Conservation (phyloP, 2,329 filamentous ascomycete genomes). For the Lizonia empirigonia region DNA sequence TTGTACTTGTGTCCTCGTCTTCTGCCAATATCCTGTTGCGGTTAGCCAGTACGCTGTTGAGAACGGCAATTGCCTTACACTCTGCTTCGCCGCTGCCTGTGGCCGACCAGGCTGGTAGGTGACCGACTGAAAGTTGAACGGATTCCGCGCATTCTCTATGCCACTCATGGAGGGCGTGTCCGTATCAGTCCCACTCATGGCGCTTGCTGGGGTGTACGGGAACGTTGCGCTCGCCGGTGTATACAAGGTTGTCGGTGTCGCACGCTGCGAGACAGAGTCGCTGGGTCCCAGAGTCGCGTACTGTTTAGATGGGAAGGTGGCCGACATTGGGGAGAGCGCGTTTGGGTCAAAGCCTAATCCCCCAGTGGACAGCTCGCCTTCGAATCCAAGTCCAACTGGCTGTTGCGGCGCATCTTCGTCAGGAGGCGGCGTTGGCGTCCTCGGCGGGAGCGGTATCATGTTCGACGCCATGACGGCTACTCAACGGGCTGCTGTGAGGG, state of each 20-base stretch:
- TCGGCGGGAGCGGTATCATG: conserved; percentile 63
- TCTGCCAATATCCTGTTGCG: conserved; percentile 78
- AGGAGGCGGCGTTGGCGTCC: conserved; percentile 68
- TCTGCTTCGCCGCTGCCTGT: conserved; percentile 76
- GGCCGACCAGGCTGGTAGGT: conserved; percentile 61
- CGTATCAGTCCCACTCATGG: conserved; percentile 36
- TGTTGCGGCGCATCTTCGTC: conserved; percentile 53
- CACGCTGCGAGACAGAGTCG: conserved; percentile 43
- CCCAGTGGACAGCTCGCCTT: conserved; percentile 34
- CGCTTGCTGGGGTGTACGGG: conserved; percentile 40
- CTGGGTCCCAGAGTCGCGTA: conserved; percentile 43
- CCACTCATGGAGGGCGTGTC: conserved; percentile 39
- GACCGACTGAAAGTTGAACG: conserved; percentile 91
- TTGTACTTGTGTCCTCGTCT: conserved; percentile 97
- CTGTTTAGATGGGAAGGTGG: conserved; percentile 45
- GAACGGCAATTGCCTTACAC: conserved; percentile 25
- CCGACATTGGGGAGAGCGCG: conserved; percentile 49
- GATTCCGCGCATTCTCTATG: conserved; percentile 59
- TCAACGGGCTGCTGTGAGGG: conserved; percentile 27
- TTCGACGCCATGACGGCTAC: conserved; percentile 61
- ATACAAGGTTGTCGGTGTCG: conserved; percentile 40
- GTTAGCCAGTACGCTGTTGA: conserved; percentile 26
- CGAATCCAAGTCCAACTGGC: conserved; percentile 43
- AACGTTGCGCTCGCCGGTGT: conserved; percentile 45
- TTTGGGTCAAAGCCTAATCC: conserved; percentile 38